A percentile compares a stretch with the other conserved stretches of the same genome.
phyloP scores from a whole-genome alignment of 306 rosid species.

The Sphenostylis stenocarpa region DNA sequence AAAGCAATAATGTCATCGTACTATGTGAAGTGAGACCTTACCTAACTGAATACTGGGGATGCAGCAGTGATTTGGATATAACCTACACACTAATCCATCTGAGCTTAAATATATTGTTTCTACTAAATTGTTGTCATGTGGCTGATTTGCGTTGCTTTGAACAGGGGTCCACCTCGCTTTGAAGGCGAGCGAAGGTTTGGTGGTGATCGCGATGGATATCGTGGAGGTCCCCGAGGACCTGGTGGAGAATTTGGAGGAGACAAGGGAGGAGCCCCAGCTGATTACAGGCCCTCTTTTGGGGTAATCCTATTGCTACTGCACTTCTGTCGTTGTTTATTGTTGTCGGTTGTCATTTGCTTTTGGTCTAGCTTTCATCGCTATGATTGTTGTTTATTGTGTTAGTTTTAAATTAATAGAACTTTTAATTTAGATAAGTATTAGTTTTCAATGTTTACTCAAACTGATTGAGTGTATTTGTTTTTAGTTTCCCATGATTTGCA shows the following conservation, averaged over 20 bases:
- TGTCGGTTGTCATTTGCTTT: not conserved
- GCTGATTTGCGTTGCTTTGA: constrained; percentile 7
- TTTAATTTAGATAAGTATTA: not conserved
- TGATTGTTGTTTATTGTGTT: not conserved
- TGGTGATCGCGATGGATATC: constrained; percentile 80
- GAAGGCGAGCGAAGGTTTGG: constrained; percentile 73
- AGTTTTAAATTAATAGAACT: too few species aligned
- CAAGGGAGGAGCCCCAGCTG: constrained; percentile 82
- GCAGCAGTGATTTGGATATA: not conserved
- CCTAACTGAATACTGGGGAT: not conserved
- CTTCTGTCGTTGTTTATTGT: not conserved
- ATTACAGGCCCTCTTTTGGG: constrained; percentile 69
- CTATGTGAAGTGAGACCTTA: too few species aligned
- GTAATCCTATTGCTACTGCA: constrained; percentile 30
- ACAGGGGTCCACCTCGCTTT: constrained; percentile 71
- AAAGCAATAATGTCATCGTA: too few species aligned
- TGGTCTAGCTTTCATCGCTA: not conserved
- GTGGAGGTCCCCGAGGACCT: constrained; percentile 73
- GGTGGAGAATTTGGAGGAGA: constrained; percentile 76
- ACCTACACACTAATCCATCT: not conserved
- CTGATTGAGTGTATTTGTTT: not conserved
- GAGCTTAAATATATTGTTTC: not conserved
- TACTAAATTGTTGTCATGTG: not conserved
- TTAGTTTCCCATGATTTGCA: not conserved
- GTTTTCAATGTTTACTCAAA: not conserved